Conservation (phyloP, 129 eudicot species). For the Pseudognaphalium luteoalbum region DNA sequence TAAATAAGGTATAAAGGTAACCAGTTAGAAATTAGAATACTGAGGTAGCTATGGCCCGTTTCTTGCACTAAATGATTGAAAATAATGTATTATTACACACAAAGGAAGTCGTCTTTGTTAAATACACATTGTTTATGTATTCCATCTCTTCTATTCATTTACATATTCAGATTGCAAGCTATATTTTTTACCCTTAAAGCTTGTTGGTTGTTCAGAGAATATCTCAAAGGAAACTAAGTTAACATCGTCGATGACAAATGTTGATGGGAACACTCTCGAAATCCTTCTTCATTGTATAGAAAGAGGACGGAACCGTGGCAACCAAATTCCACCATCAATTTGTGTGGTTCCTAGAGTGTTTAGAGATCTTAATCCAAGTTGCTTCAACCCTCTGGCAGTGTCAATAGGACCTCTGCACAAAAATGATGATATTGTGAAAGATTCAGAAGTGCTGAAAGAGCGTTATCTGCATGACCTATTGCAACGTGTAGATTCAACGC, state of each 20-base stretch:
- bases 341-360: conserved; percentile 15
- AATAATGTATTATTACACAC: no score
- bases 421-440: background rate
- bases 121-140: no score
- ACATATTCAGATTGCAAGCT: no score
- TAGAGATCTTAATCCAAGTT: background rate
- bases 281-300: background rate
- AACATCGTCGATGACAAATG: background rate
- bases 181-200: no score
- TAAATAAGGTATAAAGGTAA: no score
- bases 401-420: conserved; percentile 30
- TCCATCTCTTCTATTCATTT: no score
- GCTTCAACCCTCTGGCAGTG: conserved; percentile 22
- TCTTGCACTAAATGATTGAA: no score
- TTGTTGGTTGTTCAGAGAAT: no score
- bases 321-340: conserved; percentile 6
- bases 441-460: conserved; percentile 13
- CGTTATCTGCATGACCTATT: conserved; percentile 19
- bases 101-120: no score
- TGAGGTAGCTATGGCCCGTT: no score
- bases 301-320: background rate
- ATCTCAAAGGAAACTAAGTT: background rate
- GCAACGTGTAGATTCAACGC: background rate
- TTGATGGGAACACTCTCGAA: background rate
- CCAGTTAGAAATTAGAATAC: no score